Evolutionary conservation across 2,329 filamentous ascomycete species (phyloP).

Genomic region (Venturia aucupariae): DNA sequence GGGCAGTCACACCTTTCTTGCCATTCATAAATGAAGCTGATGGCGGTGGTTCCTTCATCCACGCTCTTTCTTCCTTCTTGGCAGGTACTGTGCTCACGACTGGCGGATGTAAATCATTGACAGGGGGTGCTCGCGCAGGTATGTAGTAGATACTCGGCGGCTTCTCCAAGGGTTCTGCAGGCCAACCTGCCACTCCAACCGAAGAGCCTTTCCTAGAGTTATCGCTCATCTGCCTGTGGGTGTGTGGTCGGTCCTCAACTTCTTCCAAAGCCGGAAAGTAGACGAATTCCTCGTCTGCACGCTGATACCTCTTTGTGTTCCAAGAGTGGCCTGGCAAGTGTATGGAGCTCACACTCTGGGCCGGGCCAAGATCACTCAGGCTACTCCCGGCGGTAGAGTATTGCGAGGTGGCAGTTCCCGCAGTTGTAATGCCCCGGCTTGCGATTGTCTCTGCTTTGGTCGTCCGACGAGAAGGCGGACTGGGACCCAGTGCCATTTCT

Average conservation of each 20-base stretch:
- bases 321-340: constrained; percentile 43
- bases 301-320: constrained; percentile 72
- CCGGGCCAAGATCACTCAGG: constrained; percentile 16
- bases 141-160: constrained; percentile 3
- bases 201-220: background rate
- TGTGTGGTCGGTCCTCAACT: constrained; percentile 19
- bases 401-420: constrained; percentile 40
- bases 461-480: constrained; percentile 50
- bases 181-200: background rate
- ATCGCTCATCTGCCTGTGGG: background rate
- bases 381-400: constrained; percentile 38
- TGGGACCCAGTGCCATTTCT: constrained; percentile 71
- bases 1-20: constrained; percentile 49
- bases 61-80: constrained; percentile 53
- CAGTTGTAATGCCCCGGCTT: constrained; percentile 50
- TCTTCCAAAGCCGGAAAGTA: constrained; percentile 44
- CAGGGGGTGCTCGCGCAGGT: constrained; percentile 39
- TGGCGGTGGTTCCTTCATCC: constrained; percentile 94
- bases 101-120: constrained; percentile 80
- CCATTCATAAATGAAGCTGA: constrained; percentile 84
- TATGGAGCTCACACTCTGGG: constrained; percentile 20
- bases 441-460: constrained; percentile 46
- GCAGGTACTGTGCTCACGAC: constrained; percentile 63
- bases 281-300: constrained; percentile 71
- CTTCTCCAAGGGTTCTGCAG: background rate